phyloP scores from a whole-genome alignment of 2,329 filamentous ascomycete species.

The Hypocreales sp. region DNA sequence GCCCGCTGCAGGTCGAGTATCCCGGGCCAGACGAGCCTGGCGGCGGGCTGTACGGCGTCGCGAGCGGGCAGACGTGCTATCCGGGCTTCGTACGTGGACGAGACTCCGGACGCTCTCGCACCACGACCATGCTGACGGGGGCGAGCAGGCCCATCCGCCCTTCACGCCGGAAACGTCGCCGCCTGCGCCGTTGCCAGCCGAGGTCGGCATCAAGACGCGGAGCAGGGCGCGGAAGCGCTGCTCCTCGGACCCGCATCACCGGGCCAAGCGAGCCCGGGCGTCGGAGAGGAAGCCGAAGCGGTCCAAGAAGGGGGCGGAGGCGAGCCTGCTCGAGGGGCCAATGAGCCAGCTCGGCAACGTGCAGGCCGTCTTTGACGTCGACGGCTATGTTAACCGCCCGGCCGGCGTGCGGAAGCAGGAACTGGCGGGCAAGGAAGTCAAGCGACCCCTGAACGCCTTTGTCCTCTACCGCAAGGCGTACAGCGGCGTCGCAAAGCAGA shows the following conservation, averaged over 20 bases:
- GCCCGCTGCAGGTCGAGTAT: slow-evolving; percentile 1
- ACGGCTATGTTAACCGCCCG: slow-evolving; percentile 60
- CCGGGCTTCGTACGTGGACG: neutral
- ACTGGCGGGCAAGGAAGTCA: slow-evolving; percentile 52
- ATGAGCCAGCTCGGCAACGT: slow-evolving; percentile 57
- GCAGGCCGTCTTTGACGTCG: slow-evolving; percentile 58
- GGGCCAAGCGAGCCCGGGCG: neutral
- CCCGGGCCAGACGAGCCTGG: neutral
- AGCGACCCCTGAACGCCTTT: slow-evolving; percentile 93
- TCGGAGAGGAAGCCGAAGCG: slow-evolving; percentile 1
- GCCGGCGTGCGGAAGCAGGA: slow-evolving; percentile 48
- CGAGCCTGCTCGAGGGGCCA: slow-evolving; percentile 26
- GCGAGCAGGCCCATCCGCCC: slow-evolving; percentile 5
- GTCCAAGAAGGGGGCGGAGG: neutral
- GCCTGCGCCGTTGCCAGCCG: slow-evolving; percentile 16
- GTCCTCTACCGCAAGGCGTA: slow-evolving; percentile 94
- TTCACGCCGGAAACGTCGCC: slow-evolving; percentile 36
- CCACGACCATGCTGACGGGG: neutral
- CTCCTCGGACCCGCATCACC: too few species aligned
- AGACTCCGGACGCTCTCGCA: too few species aligned
- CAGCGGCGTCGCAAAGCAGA: slow-evolving; percentile 3
- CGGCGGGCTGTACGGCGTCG: neutral
- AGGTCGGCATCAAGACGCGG: too few species aligned
- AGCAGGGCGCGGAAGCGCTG: too few species aligned
- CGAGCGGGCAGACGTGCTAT: neutral